Evolutionary conservation across 352 stramenopile species (phyloP).

Genomic region (Phytophthora tentaculata): DNA sequence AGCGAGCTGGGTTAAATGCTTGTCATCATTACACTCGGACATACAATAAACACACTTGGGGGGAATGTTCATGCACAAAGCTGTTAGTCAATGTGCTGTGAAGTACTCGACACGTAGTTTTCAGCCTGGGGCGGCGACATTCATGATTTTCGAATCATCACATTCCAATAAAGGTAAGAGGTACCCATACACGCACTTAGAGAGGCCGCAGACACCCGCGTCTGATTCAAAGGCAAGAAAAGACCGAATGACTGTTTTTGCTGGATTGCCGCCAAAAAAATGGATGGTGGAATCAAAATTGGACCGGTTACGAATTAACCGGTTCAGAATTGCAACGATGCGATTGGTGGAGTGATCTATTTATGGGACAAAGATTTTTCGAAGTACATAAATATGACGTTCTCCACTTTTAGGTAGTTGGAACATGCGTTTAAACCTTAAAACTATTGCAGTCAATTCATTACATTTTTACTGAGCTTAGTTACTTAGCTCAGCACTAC

Average conservation of each 20-base stretch:
- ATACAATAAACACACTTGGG: conserved; percentile 34
- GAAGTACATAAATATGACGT: background rate
- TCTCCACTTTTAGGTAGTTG: no score
- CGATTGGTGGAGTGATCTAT: conserved; percentile 9
- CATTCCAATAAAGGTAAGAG: conserved; percentile 50
- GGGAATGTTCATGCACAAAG: conserved; percentile 85
- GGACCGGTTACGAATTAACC: conserved; percentile 35
- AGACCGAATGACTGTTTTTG: conserved; percentile 13
- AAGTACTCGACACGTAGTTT: conserved; percentile 86
- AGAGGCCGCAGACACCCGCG: background rate
- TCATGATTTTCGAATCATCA: conserved; percentile 88
- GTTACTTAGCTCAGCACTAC: no score
- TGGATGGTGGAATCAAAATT: conserved; percentile 26
- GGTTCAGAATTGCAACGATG: conserved; percentile 6
- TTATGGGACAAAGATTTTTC: background rate
- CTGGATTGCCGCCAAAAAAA: conserved; percentile 10
- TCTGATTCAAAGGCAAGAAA: conserved; percentile 20
- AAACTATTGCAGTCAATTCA: no score
- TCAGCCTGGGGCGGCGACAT: conserved; percentile 91
- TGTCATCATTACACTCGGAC: conserved; percentile 89
- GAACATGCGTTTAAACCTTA: no score
- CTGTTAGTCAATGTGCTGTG: conserved; percentile 81
- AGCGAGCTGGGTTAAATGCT: conserved; percentile 88
- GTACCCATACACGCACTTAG: conserved; percentile 18
- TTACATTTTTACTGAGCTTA: no score